A percentile compares a stretch with the other conserved stretches of the same genome.
phyloP scores from a whole-genome alignment of 2,329 filamentous ascomycete species.

The Bipolaris victoriae region DNA sequence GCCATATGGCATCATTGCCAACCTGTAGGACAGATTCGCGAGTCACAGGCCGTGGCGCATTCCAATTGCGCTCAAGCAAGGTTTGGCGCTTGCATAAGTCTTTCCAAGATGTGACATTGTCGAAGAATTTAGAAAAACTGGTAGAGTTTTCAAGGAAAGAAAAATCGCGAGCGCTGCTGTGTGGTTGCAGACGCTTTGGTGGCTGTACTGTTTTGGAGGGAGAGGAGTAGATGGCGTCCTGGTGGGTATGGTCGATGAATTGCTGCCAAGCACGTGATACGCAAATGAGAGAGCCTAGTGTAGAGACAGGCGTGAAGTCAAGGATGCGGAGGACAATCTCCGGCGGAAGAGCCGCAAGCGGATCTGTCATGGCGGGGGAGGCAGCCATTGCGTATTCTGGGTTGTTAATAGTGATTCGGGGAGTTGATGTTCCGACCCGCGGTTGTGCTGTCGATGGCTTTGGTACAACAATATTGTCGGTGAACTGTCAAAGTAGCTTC shows the following conservation, averaged over 20 bases:
- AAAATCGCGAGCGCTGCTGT: conserved; percentile 4
- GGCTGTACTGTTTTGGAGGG: conserved; percentile 8
- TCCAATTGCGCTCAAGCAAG: conserved; percentile 8
- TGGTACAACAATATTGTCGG: conserved; percentile 2
- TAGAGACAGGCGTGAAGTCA: conserved; percentile 12
- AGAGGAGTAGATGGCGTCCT: conserved; percentile 10
- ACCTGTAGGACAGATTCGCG: conserved; percentile 12
- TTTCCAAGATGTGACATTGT: conserved; percentile 12
- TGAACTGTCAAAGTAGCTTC: conserved; percentile 4
- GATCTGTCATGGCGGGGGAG: neutral
- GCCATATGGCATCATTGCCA: conserved; percentile 9
- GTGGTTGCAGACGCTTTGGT: neutral
- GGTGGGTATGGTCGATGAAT: conserved; percentile 13
- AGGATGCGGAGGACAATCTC: conserved; percentile 17
- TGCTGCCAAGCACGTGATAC: conserved; percentile 13
- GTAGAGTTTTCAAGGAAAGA: conserved; percentile 5
- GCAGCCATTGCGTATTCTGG: neutral
- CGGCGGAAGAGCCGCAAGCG: conserved; percentile 13
- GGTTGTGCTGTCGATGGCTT: conserved; percentile 1
- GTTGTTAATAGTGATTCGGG: neutral
- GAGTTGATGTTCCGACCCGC: neutral
- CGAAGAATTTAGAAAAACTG: conserved; percentile 14
- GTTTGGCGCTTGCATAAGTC: conserved; percentile 9
- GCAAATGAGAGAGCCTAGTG: conserved; percentile 5
- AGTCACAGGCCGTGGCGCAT: conserved; percentile 2